phyloP scores from a whole-genome alignment of 208 protist genomes.

The Wallacemonas sp. region DNA sequence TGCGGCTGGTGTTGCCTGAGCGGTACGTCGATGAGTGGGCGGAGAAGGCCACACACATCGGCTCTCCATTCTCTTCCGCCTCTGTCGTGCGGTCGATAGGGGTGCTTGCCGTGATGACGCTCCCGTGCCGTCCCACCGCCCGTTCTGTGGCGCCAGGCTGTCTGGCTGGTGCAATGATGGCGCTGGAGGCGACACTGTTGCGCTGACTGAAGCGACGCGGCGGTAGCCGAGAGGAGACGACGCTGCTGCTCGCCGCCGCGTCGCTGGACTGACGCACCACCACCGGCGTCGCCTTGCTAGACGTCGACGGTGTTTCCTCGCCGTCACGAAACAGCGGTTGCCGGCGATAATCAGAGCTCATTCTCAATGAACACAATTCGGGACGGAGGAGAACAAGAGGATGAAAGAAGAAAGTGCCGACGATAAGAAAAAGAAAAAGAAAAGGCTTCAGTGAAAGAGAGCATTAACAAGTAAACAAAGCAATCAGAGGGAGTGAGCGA shows the following conservation, averaged over 20 bases:
- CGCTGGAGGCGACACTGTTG: neutral
- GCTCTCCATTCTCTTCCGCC: neutral
- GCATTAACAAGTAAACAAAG: neutral
- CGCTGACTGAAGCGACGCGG: neutral
- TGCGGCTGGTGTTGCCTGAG: neutral
- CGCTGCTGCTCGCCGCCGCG: neutral
- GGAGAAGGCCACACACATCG: neutral
- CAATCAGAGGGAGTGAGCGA: too few relatives aligned
- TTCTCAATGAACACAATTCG: neutral
- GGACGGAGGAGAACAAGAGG: neutral
- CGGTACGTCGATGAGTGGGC: neutral
- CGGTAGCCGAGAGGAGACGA: neutral
- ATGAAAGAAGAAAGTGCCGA: neutral
- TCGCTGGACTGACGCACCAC: constrained; percentile 3
- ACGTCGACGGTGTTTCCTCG: neutral
- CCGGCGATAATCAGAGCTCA: constrained; percentile 5
- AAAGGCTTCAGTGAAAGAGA: neutral
- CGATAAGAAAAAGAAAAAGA: neutral
- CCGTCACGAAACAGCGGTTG: neutral
- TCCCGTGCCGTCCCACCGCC: too few relatives aligned
- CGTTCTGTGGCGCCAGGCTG: too few relatives aligned
- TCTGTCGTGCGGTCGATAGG: neutral
- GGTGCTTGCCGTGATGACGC: neutral
- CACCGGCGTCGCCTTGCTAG: neutral
- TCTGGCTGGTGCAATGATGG: neutral